Percentiles rank a stretch among this genome's conserved stretches.
These are phyloP conservation scores for Alternaria consortialis DNA, from an alignment of 2,329 filamentous ascomycete species.

Conservation along the genomic window DNA sequence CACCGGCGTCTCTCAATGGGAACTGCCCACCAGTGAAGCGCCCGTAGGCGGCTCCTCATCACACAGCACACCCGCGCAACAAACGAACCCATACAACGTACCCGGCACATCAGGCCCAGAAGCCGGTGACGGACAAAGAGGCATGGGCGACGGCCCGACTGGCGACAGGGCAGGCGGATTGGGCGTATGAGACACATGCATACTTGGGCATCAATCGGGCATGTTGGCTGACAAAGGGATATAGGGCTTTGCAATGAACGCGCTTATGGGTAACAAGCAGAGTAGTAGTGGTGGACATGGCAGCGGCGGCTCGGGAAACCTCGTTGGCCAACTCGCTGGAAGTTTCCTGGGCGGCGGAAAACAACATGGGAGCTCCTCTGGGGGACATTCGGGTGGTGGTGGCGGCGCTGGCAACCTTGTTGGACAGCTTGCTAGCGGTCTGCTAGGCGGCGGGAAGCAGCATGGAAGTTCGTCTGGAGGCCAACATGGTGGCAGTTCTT, in stretches of 20 bases:
- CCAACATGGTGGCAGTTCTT: constrained; percentile 57
- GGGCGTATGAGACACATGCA: constrained; percentile 61
- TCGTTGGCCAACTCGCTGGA: constrained; percentile 65
- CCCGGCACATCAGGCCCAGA: constrained; percentile 46
- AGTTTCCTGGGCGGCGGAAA: constrained; percentile 51
- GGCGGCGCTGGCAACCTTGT: constrained; percentile 53
- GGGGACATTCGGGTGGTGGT: constrained; percentile 39
- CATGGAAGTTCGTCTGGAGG: constrained; percentile 53
- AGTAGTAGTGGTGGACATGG: constrained; percentile 42
- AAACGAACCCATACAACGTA: constrained; percentile 70
- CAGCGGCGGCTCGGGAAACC: constrained; percentile 47
- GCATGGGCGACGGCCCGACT: constrained; percentile 59
- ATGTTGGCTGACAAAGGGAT: constrained; percentile 33
- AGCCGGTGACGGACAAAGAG: constrained; percentile 58
- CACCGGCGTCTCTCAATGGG: constrained; percentile 77
- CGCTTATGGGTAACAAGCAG: constrained; percentile 56
- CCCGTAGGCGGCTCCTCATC: constrained; percentile 68
- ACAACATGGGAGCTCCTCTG: constrained; percentile 30
- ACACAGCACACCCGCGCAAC: constrained; percentile 53
- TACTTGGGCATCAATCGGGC: constrained; percentile 8
- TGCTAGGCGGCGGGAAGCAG: constrained; percentile 50
- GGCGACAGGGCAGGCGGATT: constrained; percentile 67
- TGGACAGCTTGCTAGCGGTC: constrained; percentile 65
- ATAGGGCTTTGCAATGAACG: constrained; percentile 69
- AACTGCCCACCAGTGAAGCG: constrained; percentile 71